Evolutionary conservation across 345 rosid species (phyloP).

Genomic region (Erucastrum elatum): DNA sequence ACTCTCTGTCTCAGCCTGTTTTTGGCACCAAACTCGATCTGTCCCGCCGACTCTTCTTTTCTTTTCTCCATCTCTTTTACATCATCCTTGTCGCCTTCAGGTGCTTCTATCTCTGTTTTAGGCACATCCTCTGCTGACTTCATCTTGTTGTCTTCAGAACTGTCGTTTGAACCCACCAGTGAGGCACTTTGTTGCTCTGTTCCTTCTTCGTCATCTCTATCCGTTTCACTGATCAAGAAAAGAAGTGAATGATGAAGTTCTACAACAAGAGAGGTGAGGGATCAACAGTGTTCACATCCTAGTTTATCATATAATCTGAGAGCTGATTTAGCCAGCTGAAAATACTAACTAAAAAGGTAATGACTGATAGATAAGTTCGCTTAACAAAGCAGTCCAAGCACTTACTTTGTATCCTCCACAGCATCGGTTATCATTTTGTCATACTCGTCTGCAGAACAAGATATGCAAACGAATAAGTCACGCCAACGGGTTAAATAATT

Average conservation of each 20-base stretch:
- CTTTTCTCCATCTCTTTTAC: constrained; percentile 34
- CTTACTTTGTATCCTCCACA: constrained; percentile 64
- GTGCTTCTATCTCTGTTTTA: background rate
- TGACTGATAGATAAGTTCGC: constrained; percentile 4
- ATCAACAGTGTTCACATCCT: constrained; percentile 9
- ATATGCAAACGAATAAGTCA: constrained; percentile 24
- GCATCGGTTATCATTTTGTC: constrained; percentile 76
- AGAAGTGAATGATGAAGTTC: background rate
- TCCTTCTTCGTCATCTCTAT: constrained; percentile 34
- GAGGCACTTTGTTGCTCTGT: constrained; percentile 29
- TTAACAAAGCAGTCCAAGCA: constrained; percentile 17
- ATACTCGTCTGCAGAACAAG: constrained; percentile 60
- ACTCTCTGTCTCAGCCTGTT: constrained; percentile 62
- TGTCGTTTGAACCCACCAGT: constrained; percentile 14
- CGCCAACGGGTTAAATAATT: background rate
- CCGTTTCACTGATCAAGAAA: constrained; percentile 42
- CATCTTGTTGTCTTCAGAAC: constrained; percentile 38
- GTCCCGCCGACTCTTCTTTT: constrained; percentile 25
- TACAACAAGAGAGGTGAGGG: background rate
- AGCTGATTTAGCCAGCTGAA: background rate
- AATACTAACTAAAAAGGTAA: background rate
- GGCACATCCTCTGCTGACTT: constrained; percentile 35
- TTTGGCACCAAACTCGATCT: constrained; percentile 44
- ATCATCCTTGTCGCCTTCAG: constrained; percentile 14
- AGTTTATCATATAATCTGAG: background rate